Evolutionary conservation across 2,329 filamentous ascomycete species (phyloP).

Genomic region (Alternaria solani): DNA sequence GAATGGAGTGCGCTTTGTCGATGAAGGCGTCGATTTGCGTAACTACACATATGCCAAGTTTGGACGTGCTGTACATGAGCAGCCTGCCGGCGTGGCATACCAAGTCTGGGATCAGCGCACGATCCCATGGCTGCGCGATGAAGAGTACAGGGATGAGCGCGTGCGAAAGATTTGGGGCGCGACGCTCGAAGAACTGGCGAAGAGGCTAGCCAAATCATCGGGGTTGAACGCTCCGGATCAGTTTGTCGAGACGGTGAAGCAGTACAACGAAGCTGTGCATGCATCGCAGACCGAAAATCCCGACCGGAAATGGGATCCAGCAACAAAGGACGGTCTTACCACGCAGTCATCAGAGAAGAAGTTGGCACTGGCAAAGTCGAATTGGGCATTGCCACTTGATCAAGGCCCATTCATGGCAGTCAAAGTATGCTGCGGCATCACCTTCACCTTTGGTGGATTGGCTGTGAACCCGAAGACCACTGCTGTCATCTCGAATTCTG

Average conservation of each 20-base stretch:
- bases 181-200: constrained; percentile 64
- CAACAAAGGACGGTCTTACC: constrained; percentile 67
- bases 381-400: constrained; percentile 69
- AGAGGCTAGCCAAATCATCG: constrained; percentile 52
- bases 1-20: constrained; percentile 68
- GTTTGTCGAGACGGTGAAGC: constrained; percentile 62
- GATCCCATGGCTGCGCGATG: constrained; percentile 62
- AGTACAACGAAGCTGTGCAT: constrained; percentile 67
- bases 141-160: constrained; percentile 69
- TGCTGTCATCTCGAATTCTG: constrained; percentile 59
- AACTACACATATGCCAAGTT: constrained; percentile 75
- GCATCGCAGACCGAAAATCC: constrained; percentile 58
- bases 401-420: constrained; percentile 68
- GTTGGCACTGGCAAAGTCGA: constrained; percentile 66
- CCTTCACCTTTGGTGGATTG: constrained; percentile 73
- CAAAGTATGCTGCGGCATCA: constrained; percentile 70
- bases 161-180: constrained; percentile 62
- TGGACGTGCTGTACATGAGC: constrained; percentile 67
- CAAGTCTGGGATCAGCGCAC: constrained; percentile 69
- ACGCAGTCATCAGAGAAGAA: constrained; percentile 61
- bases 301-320: constrained; percentile 63
- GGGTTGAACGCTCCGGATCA: constrained; percentile 58
- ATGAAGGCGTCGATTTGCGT: constrained; percentile 70
- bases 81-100: constrained; percentile 67
- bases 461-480: constrained; percentile 64